Percentiles rank a stretch among this genome's conserved stretches.
Conservation (phyloP, 228 moss, liverwort and hornwort species). For the Sphagnum magellanicum region DNA sequence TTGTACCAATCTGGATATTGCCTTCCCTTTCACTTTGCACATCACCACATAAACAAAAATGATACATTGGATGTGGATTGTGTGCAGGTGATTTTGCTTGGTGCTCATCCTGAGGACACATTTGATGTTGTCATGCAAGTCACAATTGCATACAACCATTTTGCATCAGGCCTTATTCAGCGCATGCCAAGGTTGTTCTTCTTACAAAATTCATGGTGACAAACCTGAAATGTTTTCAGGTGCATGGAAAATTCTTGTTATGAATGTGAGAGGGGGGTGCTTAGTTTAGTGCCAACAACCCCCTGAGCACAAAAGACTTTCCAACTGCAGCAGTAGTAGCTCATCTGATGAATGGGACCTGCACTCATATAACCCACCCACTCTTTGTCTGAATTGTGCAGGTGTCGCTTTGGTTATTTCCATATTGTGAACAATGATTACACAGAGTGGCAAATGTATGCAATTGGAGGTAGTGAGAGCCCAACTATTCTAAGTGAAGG, state of each 20-base stretch:
- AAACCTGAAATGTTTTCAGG: too few relatives aligned
- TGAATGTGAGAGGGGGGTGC: too few relatives aligned
- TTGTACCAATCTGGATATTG: too few relatives aligned
- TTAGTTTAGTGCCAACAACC: too few relatives aligned
- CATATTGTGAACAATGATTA: slow-evolving; percentile 58
- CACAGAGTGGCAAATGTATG: slow-evolving; percentile 53
- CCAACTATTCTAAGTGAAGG: slow-evolving; percentile 62
- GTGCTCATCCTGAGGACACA: slow-evolving; percentile 75
- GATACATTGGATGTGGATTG: background rate
- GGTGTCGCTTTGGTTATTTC: slow-evolving; percentile 56
- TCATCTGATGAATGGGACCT: too few relatives aligned
- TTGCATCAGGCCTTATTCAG: slow-evolving; percentile 57
- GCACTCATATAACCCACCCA: too few relatives aligned
- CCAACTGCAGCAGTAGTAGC: too few relatives aligned
- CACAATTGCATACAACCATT: slow-evolving; percentile 78
- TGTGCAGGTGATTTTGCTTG: slow-evolving; percentile 68
- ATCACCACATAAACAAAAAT: too few relatives aligned
- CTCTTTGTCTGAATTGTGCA: slow-evolving; percentile 3
- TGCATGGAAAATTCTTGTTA: too few relatives aligned
- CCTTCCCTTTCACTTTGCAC: too few relatives aligned
- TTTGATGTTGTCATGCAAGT: slow-evolving; percentile 62
- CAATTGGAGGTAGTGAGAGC: slow-evolving; percentile 47
- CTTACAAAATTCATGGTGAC: too few relatives aligned
- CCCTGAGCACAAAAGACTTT: too few relatives aligned
- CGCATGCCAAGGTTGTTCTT: slow-evolving; percentile 69